Percentiles rank a stretch among this genome's conserved stretches.
These are phyloP conservation scores for Cajanus cajan DNA, from an alignment of 306 rosid genomes.

Conservation along the genomic window DNA sequence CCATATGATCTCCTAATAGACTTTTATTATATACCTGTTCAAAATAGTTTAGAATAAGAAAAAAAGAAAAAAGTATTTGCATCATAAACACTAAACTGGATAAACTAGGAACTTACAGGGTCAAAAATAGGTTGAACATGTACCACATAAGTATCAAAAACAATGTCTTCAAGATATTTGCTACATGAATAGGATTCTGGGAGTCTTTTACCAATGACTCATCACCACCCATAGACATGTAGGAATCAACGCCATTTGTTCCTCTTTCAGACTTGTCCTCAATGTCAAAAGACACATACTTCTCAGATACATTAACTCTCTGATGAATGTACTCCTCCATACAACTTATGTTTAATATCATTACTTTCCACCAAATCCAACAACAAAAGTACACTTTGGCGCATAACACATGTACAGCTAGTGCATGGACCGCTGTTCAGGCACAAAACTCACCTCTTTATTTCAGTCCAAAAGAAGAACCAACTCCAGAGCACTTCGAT, in stretches of 20 bases:
- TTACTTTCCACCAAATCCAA: constrained; percentile 30
- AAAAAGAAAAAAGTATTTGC: background rate
- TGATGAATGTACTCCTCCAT: constrained; percentile 26
- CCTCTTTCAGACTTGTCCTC: constrained; percentile 53
- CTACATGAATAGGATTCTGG: constrained; percentile 42
- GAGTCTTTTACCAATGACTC: constrained; percentile 33
- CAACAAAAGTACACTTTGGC: constrained; percentile 15
- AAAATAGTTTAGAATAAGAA: constrained; percentile 34
- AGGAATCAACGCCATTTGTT: constrained; percentile 31
- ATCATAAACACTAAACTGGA: too few relatives aligned
- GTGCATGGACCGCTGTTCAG: constrained; percentile 1
- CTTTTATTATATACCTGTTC: constrained; percentile 91
- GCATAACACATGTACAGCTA: constrained; percentile 31
- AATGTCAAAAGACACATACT: constrained; percentile 64
- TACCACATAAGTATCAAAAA: constrained; percentile 87
- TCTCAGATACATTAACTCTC: constrained; percentile 50
- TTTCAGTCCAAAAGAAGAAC: constrained; percentile 19
- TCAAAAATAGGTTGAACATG: too few relatives aligned
- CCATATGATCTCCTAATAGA: constrained; percentile 86
- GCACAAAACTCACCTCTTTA: constrained; percentile 12
- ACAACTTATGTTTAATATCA: constrained; percentile 27
- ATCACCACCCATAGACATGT: constrained; percentile 36
- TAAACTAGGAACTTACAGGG: too few relatives aligned
- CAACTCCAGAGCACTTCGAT: constrained; percentile 23
- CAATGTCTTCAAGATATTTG: constrained; percentile 74